phyloP scores from a whole-genome alignment of 2,329 filamentous ascomycete species.

The Beauveria sp. region DNA sequence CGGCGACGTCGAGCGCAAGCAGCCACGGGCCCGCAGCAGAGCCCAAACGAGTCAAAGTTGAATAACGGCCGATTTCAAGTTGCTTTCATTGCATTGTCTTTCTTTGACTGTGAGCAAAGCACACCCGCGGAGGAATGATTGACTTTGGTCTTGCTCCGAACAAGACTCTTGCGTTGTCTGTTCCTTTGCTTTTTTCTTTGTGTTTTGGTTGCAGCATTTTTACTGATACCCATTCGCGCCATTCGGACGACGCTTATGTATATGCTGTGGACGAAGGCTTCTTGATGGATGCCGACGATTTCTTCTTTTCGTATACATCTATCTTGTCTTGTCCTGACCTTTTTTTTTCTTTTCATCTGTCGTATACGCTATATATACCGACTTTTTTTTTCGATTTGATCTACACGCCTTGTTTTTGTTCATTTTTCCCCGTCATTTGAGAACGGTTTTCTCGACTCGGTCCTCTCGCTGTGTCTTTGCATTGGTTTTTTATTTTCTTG shows the following conservation, averaged over 20 bases:
- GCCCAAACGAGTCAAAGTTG: constrained; percentile 12
- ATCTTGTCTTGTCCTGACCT: neutral
- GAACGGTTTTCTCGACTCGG: no score
- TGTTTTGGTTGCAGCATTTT: neutral
- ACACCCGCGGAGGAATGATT: neutral
- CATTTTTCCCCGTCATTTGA: no score
- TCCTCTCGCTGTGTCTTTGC: no score
- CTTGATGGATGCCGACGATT: neutral
- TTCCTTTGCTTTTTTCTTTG: neutral
- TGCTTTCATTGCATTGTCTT: neutral
- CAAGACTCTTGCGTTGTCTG: neutral
- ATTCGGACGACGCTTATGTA: constrained; percentile 7
- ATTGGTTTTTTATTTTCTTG: neutral
- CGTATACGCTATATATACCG: no score
- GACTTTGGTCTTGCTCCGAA: neutral
- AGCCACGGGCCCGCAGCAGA: neutral
- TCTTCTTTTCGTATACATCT: neutral
- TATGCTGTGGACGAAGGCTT: constrained; percentile 1
- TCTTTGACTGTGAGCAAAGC: neutral
- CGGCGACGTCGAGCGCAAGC: neutral
- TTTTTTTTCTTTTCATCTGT: neutral
- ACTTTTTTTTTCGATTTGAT: no score
- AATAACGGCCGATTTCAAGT: constrained; percentile 2
- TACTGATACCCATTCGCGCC: constrained; percentile 9
- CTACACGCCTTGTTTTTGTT: no score